phyloP scores from a whole-genome alignment of 306 rosid species.

The Gastrolobium villosum region DNA sequence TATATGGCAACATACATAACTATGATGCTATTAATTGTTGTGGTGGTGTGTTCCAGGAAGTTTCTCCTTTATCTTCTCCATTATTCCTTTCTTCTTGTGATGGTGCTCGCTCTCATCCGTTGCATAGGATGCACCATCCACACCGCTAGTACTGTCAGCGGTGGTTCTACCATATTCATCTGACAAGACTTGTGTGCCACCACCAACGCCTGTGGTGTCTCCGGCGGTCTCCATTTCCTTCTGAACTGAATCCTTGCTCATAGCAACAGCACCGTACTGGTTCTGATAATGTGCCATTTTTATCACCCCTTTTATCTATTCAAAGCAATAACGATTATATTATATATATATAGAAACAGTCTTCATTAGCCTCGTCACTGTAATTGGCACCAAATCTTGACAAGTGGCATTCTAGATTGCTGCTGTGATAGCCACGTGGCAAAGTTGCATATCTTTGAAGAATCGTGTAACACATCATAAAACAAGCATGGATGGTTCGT shows the following conservation, averaged over 20 bases:
- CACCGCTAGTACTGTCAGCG: neutral
- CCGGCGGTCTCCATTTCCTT: constrained; percentile 41
- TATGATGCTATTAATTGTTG: constrained; percentile 4
- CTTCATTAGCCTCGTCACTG: neutral
- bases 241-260: constrained; percentile 41
- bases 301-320: too few relatives aligned
- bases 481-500: too few relatives aligned
- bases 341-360: neutral
- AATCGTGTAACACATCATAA: too few relatives aligned
- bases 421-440: constrained; percentile 21
- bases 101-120: neutral
- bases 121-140: neutral
- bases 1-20: too few relatives aligned
- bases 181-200: constrained; percentile 4
- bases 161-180: constrained; percentile 1
- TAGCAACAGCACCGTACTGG: constrained; percentile 57
- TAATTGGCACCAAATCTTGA: constrained; percentile 28
- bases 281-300: constrained; percentile 53
- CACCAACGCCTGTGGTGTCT: constrained; percentile 1
- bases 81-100: constrained; percentile 50
- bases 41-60: constrained; percentile 50
- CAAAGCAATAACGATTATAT: too few relatives aligned
- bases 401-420: constrained; percentile 22
- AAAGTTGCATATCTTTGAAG: too few relatives aligned
- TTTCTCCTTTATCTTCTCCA: constrained; percentile 54